Conservation (phyloP, 208 protist genomes). For the Trypanosoma mega region DNA sequence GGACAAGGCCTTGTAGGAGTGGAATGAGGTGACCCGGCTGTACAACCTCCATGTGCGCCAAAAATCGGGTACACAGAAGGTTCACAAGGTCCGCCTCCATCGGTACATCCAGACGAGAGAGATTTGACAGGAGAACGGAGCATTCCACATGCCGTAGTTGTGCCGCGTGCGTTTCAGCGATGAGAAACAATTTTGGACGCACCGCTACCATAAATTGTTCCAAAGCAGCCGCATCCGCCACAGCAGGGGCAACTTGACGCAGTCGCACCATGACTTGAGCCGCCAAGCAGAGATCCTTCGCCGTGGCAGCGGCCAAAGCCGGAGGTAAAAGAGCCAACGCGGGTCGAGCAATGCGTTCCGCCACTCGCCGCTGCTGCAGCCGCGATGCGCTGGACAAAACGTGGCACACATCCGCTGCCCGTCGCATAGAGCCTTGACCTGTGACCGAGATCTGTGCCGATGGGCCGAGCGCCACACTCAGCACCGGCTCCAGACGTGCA, state of each 20-base stretch:
- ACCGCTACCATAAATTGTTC: constrained; percentile 37
- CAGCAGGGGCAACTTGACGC: constrained; percentile 13
- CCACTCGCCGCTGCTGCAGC: constrained; percentile 20
- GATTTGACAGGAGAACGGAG: constrained; percentile 46
- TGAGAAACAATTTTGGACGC: constrained; percentile 48
- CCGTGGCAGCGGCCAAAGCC: constrained; percentile 28
- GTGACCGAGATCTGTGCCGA: too few species aligned
- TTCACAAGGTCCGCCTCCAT: constrained; percentile 54
- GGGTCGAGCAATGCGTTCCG: constrained; percentile 5
- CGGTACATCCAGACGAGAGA: constrained; percentile 50
- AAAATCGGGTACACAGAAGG: constrained; percentile 65
- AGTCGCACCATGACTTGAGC: constrained; percentile 47
- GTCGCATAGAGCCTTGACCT: constrained; percentile 13
- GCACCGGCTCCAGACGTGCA: constrained; percentile 10
- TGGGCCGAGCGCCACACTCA: constrained; percentile 23
- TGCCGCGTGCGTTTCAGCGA: constrained; percentile 39
- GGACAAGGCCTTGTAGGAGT: constrained; percentile 40
- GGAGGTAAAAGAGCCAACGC: constrained; percentile 20
- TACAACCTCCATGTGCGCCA: constrained; percentile 44
- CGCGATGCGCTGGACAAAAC: constrained; percentile 28
- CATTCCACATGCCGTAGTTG: constrained; percentile 61
- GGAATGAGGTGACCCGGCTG: constrained; percentile 61
- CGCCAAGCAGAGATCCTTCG: constrained; percentile 41
- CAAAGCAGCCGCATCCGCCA: constrained; percentile 23
- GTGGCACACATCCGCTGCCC: constrained; percentile 26